Percentiles rank a stretch among this genome's conserved stretches.
Conservation (phyloP, 129 eudicot genomes). For the Ambrosia trifida region DNA sequence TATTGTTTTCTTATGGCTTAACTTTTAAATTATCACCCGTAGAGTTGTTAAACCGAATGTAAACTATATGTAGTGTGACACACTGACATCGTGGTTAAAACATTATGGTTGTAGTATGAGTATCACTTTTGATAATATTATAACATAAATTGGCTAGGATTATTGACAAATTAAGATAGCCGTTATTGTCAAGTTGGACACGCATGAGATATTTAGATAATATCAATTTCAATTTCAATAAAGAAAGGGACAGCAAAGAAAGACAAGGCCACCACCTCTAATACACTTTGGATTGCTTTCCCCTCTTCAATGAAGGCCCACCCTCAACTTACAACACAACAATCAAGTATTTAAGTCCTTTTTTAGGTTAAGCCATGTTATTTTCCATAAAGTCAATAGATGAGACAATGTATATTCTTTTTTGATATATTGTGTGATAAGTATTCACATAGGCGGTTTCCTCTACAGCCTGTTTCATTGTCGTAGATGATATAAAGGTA, state of each 20-base stretch:
- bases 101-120: neutral
- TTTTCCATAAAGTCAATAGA: conserved; percentile 7
- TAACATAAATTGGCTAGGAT: neutral
- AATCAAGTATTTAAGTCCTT: conserved; percentile 3
- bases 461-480: neutral
- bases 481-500: neutral
- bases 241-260: conserved; percentile 38
- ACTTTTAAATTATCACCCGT: neutral
- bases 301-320: conserved; percentile 18
- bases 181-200: conserved; percentile 31
- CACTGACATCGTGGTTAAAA: too few relatives aligned
- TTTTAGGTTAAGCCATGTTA: neutral
- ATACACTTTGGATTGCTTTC: conserved; percentile 31
- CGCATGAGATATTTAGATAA: conserved; percentile 25
- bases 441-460: neutral
- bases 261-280: conserved; percentile 21
- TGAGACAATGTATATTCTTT: neutral
- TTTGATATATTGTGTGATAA: neutral
- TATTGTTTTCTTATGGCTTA: neutral
- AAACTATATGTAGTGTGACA: neutral
- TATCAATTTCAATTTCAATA: conserved; percentile 29
- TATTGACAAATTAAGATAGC: conserved; percentile 15
- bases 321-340: conserved; percentile 25
- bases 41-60: neutral
- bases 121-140: neutral